Evolutionary conservation across 306 rosid genomes (phyloP).

Genomic region (Glycine latifolia): DNA sequence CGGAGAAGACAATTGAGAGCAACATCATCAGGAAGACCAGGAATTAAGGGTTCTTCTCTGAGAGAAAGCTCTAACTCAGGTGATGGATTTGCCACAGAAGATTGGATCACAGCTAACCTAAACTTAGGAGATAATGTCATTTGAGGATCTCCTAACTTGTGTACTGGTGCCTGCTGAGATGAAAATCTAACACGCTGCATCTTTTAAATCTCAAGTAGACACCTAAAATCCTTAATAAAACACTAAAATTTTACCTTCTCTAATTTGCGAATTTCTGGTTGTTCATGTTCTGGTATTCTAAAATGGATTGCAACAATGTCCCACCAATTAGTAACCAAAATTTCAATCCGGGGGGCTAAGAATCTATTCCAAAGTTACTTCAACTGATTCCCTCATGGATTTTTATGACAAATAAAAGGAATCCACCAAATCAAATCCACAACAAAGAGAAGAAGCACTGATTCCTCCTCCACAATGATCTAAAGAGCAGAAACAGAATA

Average conservation of each 20-base stretch:
- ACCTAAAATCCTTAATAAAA: conserved; percentile 50
- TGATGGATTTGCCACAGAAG: conserved; percentile 64
- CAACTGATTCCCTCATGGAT: conserved; percentile 43
- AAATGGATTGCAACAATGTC: conserved; percentile 29
- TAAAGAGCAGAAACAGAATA: conserved; percentile 35
- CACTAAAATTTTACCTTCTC: conserved; percentile 31
- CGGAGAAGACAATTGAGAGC: conserved; percentile 92
- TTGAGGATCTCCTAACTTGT: conserved; percentile 93
- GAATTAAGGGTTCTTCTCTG: conserved; percentile 75
- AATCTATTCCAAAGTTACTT: conserved; percentile 53
- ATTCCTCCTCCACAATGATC: conserved; percentile 55
- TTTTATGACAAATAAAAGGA: conserved; percentile 46
- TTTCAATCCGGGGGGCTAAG: background rate
- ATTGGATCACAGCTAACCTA: conserved; percentile 74
- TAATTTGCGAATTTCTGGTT: conserved; percentile 39
- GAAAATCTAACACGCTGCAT: conserved; percentile 95
- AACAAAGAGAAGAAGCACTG: conserved; percentile 53
- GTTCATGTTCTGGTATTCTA: conserved; percentile 5
- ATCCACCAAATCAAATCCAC: conserved; percentile 50
- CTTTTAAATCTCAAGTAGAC: conserved; percentile 40
- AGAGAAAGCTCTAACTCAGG: conserved; percentile 66
- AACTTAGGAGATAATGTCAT: conserved; percentile 87
- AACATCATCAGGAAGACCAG: conserved; percentile 92
- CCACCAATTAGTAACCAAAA: conserved; percentile 1
- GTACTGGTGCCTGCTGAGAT: conserved; percentile 88